A percentile compares a stretch with the other conserved stretches of the same genome.
Conservation (phyloP, 495 filamentous ascomycete species). For the Ascodesmis nigricans region DNA sequence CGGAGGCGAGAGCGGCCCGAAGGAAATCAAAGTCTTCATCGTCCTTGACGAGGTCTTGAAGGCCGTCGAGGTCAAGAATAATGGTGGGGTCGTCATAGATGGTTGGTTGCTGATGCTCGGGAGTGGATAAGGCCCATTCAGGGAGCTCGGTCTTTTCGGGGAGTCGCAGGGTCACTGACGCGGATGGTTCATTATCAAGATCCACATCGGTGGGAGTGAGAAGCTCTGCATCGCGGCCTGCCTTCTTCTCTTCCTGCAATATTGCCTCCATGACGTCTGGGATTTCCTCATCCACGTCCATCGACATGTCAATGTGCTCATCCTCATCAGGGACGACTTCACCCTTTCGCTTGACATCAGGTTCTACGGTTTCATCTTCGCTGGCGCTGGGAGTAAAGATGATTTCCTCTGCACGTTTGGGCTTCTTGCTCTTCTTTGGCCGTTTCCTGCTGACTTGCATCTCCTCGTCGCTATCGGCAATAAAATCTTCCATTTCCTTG, state of each 20-base stretch:
- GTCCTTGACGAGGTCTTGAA: slow-evolving; percentile 56
- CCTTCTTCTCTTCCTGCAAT: slow-evolving; percentile 22
- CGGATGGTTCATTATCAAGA: slow-evolving; percentile 40
- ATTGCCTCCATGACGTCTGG: no score
- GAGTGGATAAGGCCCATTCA: slow-evolving; percentile 37
- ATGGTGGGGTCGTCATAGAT: slow-evolving; percentile 45
- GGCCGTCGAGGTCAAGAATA: slow-evolving; percentile 53
- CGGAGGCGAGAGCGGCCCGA: slow-evolving; percentile 26
- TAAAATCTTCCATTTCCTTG: slow-evolving; percentile 1
- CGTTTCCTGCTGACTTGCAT: no score
- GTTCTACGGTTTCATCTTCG: slow-evolving; percentile 12
- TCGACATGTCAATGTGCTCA: slow-evolving; percentile 29
- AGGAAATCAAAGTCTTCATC: slow-evolving; percentile 50
- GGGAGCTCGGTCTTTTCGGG: slow-evolving; percentile 30
- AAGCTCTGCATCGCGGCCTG: no score
- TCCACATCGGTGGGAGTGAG: slow-evolving; percentile 31
- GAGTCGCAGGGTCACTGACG: slow-evolving; percentile 38
- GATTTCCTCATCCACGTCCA: slow-evolving; percentile 28
- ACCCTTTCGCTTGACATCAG: slow-evolving; percentile 7
- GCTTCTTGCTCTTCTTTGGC: slow-evolving; percentile 12
- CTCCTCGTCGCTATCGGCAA: slow-evolving; percentile 4
- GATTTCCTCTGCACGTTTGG: slow-evolving; percentile 9
- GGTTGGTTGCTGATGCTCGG: slow-evolving; percentile 36
- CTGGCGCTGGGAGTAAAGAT: slow-evolving; percentile 19
- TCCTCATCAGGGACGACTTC: slow-evolving; percentile 30